Base-by-base conservation (phyloP, 306 rosid genomes). In the Acacia acuminata region DNA sequence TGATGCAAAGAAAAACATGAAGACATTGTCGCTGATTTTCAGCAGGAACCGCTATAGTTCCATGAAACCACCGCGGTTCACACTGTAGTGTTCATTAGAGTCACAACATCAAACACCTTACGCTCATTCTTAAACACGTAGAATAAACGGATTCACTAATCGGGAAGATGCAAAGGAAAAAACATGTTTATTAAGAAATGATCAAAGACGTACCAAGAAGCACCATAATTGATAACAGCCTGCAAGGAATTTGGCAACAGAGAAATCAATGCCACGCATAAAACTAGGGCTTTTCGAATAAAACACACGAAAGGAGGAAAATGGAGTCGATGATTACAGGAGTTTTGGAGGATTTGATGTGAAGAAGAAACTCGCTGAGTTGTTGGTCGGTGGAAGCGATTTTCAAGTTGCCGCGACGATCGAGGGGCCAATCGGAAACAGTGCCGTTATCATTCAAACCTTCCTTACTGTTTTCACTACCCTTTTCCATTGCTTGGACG, bases 191-290 rank as follows among this genome's bases (percentile, higher is more conserved):
- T 20, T 13, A n/a, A 58, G 65, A 58, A 43, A 44, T 6, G 14
- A 22, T 70, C 36, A 25, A 22, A 32, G 42, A 86, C 90, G 53
- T 83, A 92, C 98, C 98, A 93, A 42, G 99, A 89, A 9, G 98
- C 99, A 4, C 99, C 98, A 45, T 95, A 95, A 75, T 92, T 93
- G 91, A 95, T 91, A 48, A 93, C 98, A 50, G 96, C 92, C 98
- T 95, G 97, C 87, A 77, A 81, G 82, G 3, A 80, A 76, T 36
- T 65, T 9, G 15, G 73, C 6, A 43, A 70, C 43, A 81, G 19
- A 30, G 45, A 79, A 80, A 60, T 66, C 19, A 78, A 61, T 47
- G 38, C 4, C 45, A 71, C 16, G 3, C 27, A 6, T 34, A 11
- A 64, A 4, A 15, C 9, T 4, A 42, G 64, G 30, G 64, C 7